Percentiles rank a stretch among this genome's conserved stretches.
phyloP scores from a whole-genome alignment of 2,329 filamentous ascomycete species.

The Ophiocordyceps camponoti-floridani region DNA sequence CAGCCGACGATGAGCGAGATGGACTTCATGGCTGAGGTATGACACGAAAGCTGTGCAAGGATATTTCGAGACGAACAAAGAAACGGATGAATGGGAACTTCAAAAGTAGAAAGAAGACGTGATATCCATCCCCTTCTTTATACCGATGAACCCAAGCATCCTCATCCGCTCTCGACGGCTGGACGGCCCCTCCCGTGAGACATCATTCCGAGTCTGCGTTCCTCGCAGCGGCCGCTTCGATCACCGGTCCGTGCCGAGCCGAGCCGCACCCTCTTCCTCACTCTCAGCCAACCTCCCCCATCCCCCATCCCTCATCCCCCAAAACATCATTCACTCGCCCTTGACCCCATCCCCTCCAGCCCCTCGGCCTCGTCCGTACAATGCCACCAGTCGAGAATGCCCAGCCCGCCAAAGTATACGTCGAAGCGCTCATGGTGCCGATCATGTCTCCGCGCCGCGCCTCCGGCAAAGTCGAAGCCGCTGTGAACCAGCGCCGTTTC shows the following conservation, averaged over 20 bases:
- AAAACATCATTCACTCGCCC: neutral
- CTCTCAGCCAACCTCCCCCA: too few relatives aligned
- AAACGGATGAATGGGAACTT: neutral
- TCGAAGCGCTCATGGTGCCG: constrained; percentile 38
- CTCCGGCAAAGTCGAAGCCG: constrained; percentile 34
- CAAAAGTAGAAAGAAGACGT: neutral
- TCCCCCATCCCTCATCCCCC: too few relatives aligned
- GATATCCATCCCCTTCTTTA: neutral
- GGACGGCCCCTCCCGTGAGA: neutral
- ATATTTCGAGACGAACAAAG: neutral
- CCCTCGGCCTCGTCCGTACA: constrained; percentile 19
- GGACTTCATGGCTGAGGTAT: neutral
- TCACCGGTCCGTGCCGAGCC: neutral
- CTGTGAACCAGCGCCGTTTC: constrained; percentile 37
- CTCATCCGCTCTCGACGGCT: neutral
- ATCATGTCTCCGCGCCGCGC: constrained; percentile 32
- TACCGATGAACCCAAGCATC: neutral
- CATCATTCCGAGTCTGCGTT: neutral
- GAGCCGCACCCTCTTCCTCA: too few relatives aligned
- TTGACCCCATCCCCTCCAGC: neutral
- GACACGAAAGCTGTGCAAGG: neutral
- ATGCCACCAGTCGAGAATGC: constrained; percentile 35
- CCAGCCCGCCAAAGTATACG: constrained; percentile 33
- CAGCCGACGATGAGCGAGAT: neutral
- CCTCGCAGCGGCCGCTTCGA: neutral